These are phyloP conservation scores for Fusarium tanahbumbuense DNA, from an alignment of 2,329 filamentous ascomycete species.

Conservation along the genomic window DNA sequence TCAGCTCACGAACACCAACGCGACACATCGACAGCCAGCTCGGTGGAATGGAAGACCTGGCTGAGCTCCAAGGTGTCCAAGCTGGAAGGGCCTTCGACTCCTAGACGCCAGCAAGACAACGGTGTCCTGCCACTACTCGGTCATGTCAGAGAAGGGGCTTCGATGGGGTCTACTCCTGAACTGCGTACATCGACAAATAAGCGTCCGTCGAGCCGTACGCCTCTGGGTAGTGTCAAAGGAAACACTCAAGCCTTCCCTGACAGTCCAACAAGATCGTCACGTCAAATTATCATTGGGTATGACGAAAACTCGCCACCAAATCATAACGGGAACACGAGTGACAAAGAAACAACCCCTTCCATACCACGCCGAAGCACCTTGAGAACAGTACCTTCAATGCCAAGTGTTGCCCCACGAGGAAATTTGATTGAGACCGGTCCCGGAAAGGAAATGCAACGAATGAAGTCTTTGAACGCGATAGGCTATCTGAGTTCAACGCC, in stretches of 20 bases:
- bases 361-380: constrained; percentile 37
- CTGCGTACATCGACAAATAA: background rate
- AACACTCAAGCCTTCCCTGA: constrained; percentile 11
- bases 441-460: constrained; percentile 28
- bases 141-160: constrained; percentile 63
- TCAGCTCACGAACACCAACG: constrained; percentile 48
- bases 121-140: constrained; percentile 42
- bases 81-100: constrained; percentile 51
- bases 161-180: constrained; percentile 56
- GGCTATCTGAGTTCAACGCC: constrained; percentile 24
- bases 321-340: background rate
- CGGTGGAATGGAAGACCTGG: constrained; percentile 66
- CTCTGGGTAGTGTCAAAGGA: constrained; percentile 24
- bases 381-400: constrained; percentile 44
- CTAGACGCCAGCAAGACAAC: constrained; percentile 12
- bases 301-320: constrained; percentile 40
- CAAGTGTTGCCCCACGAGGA: constrained; percentile 25
- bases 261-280: background rate
- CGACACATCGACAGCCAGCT: constrained; percentile 58
- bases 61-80: constrained; percentile 64
- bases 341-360: constrained; percentile 12
- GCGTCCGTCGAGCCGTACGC: constrained; percentile 7
- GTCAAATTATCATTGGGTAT: background rate
- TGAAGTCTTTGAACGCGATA: constrained; percentile 45
- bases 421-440: background rate